Base-by-base conservation (phyloP, 1,284 basidiomycete species). In the Pterula multifida region DNA sequence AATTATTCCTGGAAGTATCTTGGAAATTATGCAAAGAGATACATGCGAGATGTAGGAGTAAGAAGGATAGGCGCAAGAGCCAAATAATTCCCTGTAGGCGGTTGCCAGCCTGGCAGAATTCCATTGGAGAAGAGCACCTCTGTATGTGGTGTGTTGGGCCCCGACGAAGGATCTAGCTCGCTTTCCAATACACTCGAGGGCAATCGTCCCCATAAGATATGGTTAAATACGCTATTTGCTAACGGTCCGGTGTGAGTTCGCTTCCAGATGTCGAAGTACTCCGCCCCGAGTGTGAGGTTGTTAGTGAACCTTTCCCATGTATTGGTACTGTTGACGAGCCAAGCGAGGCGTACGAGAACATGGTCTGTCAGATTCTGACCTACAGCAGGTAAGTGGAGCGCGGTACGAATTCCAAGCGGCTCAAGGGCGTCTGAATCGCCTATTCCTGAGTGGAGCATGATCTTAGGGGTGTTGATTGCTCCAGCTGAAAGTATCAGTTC, bases 401-500 rank as follows among this genome's bases (percentile, higher is more conserved):
- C 12, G 4, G 19, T 11, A 0, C 54, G 51, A 49, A 66, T 63
- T 21, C 63, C 62, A 12, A 61, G 55, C 11, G 52, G 51, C 26
- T 25, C 22, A 6, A 71, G 60, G 2, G 64, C 56, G 9, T 45
- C 46, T 28, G 52, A 49, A 53, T 60, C 55, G 13, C 75, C 75
- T 51, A 77, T 72, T 23, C 75, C 75, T 12, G 71, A 73, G 36
- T 69, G 62, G 45, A 69, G 58, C 12, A 76, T 65, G 22, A 76
- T 61, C 46, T 71, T 69, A 9, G 74, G 71, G 1, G 67, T 66
- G 0, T 61, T 63, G 4, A 73, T 55, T 0, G 66, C 57, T 11
- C 72, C 72, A 3, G 68, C 66, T 35, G 71, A 69, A 3, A 76
- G 61, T 32, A 76, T 67, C n/a, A 75, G 52, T 53, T 73, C 71